Evolutionary conservation across 1,284 basidiomycete genomes (phyloP).

Genomic region (Lentinula novae-zelandiae): DNA sequence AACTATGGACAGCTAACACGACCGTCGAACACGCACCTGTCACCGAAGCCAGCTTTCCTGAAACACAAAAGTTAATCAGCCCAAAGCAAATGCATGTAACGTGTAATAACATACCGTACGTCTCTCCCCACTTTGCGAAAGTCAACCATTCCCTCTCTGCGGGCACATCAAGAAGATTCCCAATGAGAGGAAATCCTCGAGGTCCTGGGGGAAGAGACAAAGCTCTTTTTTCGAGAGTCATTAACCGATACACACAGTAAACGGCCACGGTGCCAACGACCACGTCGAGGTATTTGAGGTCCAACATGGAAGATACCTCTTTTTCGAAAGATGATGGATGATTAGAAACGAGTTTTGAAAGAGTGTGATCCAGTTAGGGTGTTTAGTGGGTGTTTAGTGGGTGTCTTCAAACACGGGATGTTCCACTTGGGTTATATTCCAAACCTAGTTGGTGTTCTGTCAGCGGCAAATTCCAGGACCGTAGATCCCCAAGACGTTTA

Average conservation of each 20-base stretch:
- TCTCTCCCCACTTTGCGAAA: constrained; percentile 24
- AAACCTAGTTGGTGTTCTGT: background rate
- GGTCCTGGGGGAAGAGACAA: constrained; percentile 25
- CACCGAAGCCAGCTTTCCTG: constrained; percentile 13
- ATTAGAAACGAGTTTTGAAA: background rate
- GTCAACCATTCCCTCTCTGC: constrained; percentile 21
- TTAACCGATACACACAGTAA: background rate
- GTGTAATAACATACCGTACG: constrained; percentile 21
- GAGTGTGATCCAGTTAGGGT: background rate
- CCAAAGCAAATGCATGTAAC: background rate
- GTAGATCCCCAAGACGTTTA: background rate
- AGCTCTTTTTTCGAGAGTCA: background rate
- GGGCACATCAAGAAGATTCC: constrained; percentile 25
- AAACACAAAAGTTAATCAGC: background rate
- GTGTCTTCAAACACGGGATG: background rate
- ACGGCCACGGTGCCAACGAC: background rate
- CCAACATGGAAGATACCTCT: background rate
- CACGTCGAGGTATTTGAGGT: background rate
- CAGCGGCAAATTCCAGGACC: background rate
- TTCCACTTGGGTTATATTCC: background rate
- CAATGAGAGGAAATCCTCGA: constrained; percentile 21
- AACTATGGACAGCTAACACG: background rate
- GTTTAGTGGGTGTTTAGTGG: background rate
- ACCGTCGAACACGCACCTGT: constrained; percentile 1
- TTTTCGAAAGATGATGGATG: background rate